These are phyloP conservation scores for Septoria linicola DNA, from an alignment of 2,329 filamentous ascomycete genomes.

Conservation along the genomic window DNA sequence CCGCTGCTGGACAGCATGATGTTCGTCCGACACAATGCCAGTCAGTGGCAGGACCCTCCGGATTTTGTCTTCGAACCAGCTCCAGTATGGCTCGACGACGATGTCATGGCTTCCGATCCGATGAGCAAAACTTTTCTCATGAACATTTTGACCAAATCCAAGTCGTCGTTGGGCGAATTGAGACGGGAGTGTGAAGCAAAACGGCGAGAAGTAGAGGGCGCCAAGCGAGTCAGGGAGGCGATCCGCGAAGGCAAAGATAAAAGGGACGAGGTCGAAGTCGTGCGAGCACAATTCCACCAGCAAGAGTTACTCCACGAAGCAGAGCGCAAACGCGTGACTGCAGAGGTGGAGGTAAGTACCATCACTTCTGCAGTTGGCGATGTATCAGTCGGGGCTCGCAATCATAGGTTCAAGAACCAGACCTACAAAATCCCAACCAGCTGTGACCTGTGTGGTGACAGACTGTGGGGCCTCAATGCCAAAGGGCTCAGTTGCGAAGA, in stretches of 20 bases:
- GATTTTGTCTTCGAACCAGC: constrained; percentile 90
- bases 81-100: constrained; percentile 95
- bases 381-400: constrained; percentile 85
- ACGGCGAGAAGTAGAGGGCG: constrained; percentile 75
- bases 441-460: constrained; percentile 92
- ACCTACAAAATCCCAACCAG: constrained; percentile 99
- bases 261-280: constrained; percentile 81
- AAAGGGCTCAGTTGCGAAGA: constrained; percentile 96
- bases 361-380: constrained; percentile 92
- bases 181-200: constrained; percentile 83
- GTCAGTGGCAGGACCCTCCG: constrained; percentile 75
- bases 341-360: constrained; percentile 88
- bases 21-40: constrained; percentile 90
- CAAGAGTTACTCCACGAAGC: constrained; percentile 83
- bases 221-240: constrained; percentile 70
- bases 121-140: constrained; percentile 84
- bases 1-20: constrained; percentile 93
- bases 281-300: constrained; percentile 76
- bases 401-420: constrained; percentile 97
- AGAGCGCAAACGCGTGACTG: constrained; percentile 79
- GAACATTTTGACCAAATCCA: constrained; percentile 89
- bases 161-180: constrained; percentile 75
- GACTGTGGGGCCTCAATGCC: constrained; percentile 94
- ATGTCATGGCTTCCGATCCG: constrained; percentile 80
- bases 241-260: constrained; percentile 83